Evolutionary conservation across 805 yeast species (phyloP), one percentile per base, ranked within the genome.

Genomic region (Schwanniomyces occidentalis): DNA sequence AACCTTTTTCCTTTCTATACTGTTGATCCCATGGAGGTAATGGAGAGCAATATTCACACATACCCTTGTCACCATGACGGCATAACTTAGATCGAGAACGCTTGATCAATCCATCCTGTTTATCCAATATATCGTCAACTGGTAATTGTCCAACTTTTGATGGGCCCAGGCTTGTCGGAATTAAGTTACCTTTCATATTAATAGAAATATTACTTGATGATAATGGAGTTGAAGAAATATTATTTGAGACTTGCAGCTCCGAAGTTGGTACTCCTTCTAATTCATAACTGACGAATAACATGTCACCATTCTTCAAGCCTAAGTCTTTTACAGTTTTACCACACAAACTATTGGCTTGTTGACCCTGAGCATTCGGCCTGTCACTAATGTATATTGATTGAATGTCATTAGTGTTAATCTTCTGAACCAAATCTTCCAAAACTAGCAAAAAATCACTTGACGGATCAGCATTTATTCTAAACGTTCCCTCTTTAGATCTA

Each of bases 21-120:
- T 72, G 76, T 44, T 73, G 73, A 58, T 93, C 96, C 87, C 91
- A 93, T 2, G 99, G 98, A 22, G 96, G 96, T 34, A 93, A 64
- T 0, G 98, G 96, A 21, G 95, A 80, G 58, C 98, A 93, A 55
- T 89, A 88, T 53, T 93, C 99, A 60, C 99, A 93, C 98, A 93
- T 93, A 2, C 98, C 99, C 49, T 82, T 83, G 24, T 82, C 91
- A 3, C 91, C 85, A 56, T 93, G 99, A 40, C 82, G 76, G 60
- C 99, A 91, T 42, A 89, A 65, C 2, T 58, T 49, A 1, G 87
- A 76, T 43, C 68, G 72, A 23, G 67, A 61, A 21, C 99, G 73
- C 18, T 71, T 60, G 37, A 93, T 87, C 36, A 84, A 65, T 0
- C 99, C 99, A 27, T 76, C 74, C 35, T 76, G 72, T 18, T 66